These are phyloP conservation scores for Smallanthus sonchifolius DNA, from an alignment of 129 eudicot species.

Conservation along the genomic window DNA sequence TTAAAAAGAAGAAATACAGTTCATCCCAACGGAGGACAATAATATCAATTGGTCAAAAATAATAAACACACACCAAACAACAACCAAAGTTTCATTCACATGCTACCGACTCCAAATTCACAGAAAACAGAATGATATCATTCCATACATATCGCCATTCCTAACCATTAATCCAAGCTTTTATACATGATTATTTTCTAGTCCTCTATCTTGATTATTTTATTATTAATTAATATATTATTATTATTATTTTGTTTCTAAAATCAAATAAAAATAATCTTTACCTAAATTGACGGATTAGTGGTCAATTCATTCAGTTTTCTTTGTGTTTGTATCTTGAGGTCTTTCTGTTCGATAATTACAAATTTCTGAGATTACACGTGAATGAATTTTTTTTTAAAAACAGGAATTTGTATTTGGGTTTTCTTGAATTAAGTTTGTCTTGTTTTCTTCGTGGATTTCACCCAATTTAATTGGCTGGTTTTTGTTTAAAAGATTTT, in stretches of 20 bases:
- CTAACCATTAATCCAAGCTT: background rate
- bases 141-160: constrained; percentile 1
- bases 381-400: constrained; percentile 3
- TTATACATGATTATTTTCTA: background rate
- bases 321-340: constrained; percentile 1
- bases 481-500: background rate
- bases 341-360: constrained; percentile 8
- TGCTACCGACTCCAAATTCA: constrained; percentile 15
- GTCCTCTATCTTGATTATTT: background rate
- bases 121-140: constrained; percentile 24
- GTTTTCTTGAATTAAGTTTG: background rate
- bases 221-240: background rate
- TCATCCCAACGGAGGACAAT: constrained; percentile 26
- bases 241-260: background rate
- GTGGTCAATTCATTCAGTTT: constrained; percentile 11
- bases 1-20: background rate
- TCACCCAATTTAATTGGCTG: background rate
- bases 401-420: background rate
- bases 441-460: constrained; percentile 13
- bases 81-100: constrained; percentile 17
- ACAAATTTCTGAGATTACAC: background rate
- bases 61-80: background rate
- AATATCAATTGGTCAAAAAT: constrained; percentile 19
- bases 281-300: constrained; percentile 30
- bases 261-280: background rate